A percentile compares a stretch with the other conserved stretches of the same genome.
phyloP scores from a whole-genome alignment of 2,329 filamentous ascomycete species.

The Cadophora gregata region DNA sequence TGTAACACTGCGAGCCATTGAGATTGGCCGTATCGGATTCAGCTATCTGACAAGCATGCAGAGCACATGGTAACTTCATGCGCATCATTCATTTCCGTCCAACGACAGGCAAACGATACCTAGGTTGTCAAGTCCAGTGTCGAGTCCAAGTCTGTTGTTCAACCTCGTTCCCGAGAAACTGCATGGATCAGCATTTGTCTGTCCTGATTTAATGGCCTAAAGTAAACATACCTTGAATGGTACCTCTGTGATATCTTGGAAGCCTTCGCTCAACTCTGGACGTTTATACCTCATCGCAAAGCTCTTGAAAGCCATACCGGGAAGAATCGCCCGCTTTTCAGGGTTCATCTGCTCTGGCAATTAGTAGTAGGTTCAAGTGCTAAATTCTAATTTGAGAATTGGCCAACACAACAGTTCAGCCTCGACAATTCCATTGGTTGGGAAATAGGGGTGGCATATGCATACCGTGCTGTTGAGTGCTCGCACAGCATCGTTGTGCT shows the following conservation, averaged over 20 bases:
- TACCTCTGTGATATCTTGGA: slow-evolving; percentile 77
- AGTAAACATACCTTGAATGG: slow-evolving; percentile 66
- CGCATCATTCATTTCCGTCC: slow-evolving; percentile 10
- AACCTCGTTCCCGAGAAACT: slow-evolving; percentile 54
- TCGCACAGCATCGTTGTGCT: slow-evolving; percentile 89
- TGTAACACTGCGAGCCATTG: slow-evolving; percentile 11
- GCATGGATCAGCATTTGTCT: slow-evolving; percentile 20
- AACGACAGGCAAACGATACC: neutral
- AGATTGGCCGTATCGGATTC: slow-evolving; percentile 15
- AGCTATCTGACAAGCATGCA: slow-evolving; percentile 11
- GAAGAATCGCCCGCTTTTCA: slow-evolving; percentile 75
- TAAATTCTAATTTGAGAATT: slow-evolving; percentile 19
- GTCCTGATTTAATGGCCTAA: slow-evolving; percentile 8
- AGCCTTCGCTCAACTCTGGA: slow-evolving; percentile 78
- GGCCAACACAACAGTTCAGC: neutral
- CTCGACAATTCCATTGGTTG: slow-evolving; percentile 14
- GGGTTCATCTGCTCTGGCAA: slow-evolving; percentile 71
- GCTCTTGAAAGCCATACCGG: slow-evolving; percentile 78
- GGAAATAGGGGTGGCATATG: slow-evolving; percentile 26
- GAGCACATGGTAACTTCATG: slow-evolving; percentile 12
- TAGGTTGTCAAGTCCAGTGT: slow-evolving; percentile 69
- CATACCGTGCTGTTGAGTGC: slow-evolving; percentile 60
- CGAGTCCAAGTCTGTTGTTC: slow-evolving; percentile 75
- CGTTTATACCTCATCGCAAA: slow-evolving; percentile 76
- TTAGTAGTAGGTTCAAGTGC: slow-evolving; percentile 24